Conservation (phyloP, 805 yeast species). For the Candida anglica region DNA sequence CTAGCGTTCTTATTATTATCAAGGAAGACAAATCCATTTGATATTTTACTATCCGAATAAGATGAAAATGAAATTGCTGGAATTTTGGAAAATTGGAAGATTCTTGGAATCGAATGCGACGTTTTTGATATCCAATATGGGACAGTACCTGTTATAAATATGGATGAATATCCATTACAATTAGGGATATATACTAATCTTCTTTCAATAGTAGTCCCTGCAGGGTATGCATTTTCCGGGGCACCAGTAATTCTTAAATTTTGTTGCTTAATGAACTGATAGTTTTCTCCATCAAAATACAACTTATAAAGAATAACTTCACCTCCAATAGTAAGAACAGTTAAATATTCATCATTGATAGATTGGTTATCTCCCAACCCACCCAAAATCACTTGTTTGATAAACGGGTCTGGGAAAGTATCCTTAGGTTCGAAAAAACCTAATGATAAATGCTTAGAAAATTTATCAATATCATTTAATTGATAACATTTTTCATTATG, state of each 20-base stretch:
- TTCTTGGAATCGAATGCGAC: conserved; percentile 57
- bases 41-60: conserved; percentile 36
- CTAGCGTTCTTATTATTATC: conserved; percentile 70
- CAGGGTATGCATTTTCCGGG: conserved; percentile 70
- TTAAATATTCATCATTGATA: conserved; percentile 56
- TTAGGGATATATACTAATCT: conserved; percentile 56
- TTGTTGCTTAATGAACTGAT: conserved; percentile 38
- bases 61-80: conserved; percentile 66
- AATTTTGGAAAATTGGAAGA: conserved; percentile 61
- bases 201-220: conserved; percentile 68
- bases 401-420: conserved; percentile 65
- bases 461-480: conserved; percentile 44
- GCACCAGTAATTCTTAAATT: conserved; percentile 64
- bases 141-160: conserved; percentile 70
- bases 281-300: conserved; percentile 44
- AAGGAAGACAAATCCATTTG: conserved; percentile 62
- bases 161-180: conserved; percentile 53
- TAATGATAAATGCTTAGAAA: conserved; percentile 40
- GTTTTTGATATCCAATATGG: conserved; percentile 69
- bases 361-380: conserved; percentile 54
- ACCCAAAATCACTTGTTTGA: conserved; percentile 62
- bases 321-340: conserved; percentile 77
- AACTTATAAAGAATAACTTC: conserved; percentile 67
- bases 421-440: conserved; percentile 48
- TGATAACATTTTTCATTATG: conserved; percentile 52